Percentiles rank a stretch among this genome's conserved stretches.
Conservation (phyloP, 192 early-diverging fungal genomes). For the Coemansia sp. region DNA sequence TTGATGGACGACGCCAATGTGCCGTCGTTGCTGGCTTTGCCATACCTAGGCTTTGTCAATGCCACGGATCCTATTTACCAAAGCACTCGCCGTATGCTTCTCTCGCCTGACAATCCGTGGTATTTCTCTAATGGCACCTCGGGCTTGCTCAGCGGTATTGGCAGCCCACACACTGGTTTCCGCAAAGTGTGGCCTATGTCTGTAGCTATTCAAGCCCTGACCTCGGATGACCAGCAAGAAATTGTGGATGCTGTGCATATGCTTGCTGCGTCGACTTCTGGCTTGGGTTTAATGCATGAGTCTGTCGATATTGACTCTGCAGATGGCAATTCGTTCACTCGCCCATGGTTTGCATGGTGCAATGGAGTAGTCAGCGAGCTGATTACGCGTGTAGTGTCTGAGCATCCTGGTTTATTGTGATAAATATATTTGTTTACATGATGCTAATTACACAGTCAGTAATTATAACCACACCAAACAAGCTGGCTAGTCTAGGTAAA, state of each 20-base stretch:
- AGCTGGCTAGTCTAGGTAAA: no score
- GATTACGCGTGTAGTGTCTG: background rate
- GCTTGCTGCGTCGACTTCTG: slow-evolving; percentile 48
- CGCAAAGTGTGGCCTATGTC: slow-evolving; percentile 65
- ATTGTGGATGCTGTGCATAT: slow-evolving; percentile 39
- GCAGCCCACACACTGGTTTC: slow-evolving; percentile 60
- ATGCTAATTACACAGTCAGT: no score
- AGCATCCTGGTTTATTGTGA: slow-evolving; percentile 1
- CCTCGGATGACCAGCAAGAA: slow-evolving; percentile 45
- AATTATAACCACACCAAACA: no score
- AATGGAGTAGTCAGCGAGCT: slow-evolving; percentile 62
- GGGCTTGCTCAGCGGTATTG: slow-evolving; percentile 48
- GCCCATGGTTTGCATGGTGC: slow-evolving; percentile 65
- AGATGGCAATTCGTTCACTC: slow-evolving; percentile 30
- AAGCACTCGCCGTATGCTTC: slow-evolving; percentile 58
- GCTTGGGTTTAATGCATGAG: slow-evolving; percentile 64
- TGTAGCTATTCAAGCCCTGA: slow-evolving; percentile 54
- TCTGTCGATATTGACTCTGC: slow-evolving; percentile 52
- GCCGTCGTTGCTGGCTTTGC: slow-evolving; percentile 60
- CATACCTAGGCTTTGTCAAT: slow-evolving; percentile 59
- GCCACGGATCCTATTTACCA: slow-evolving; percentile 53
- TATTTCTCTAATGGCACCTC: slow-evolving; percentile 56
- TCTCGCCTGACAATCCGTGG: slow-evolving; percentile 62
- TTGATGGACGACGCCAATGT: slow-evolving; percentile 72
- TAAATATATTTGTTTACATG: background rate